Evolutionary conservation across 2,329 filamentous ascomycete genomes (phyloP), one percentile per base, ranked within the genome.

Genomic region (Alternaria brassicicola): DNA sequence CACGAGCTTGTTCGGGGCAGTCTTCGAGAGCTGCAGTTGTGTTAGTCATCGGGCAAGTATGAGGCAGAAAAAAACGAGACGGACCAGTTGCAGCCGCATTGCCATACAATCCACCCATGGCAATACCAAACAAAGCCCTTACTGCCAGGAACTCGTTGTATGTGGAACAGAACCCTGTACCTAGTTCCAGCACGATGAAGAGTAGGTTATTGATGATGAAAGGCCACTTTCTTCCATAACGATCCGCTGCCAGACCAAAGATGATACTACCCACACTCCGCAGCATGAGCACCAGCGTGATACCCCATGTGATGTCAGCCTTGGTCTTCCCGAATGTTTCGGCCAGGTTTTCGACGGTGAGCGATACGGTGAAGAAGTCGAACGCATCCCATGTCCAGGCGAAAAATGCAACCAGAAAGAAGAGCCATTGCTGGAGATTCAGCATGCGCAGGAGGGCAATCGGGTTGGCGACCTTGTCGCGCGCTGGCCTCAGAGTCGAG

Each of bases 51-150:
- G 35, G 3, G 1, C 9, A 12, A 15, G 33, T 1, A 1, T 12
- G 4, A n/a, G 6, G 9, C 9, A 2, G 12, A 2, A n/a, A 2
- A n/a, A 46, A n/a, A 10, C 7, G 13, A 42, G 33, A 57, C 65
- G 55, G 30, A 73, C 71, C 72, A 3, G 85, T 88, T 0, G 86
- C 85, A 9, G 86, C 85, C 10, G 83, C 84, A 64, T 87, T 87
- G 3, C 86, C 86, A 65, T 87, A 87, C 10, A 88, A 70, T 47
- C 86, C 86, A 19, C 86, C 86, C 86, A 88, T 88, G 6, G 86
- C 86, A 67, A 88, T 84, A 19, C 86, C 86, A 63, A 86, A 88
- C 4, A 88, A 75, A 0, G 86, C 84, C 15, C 86, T 80, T 45
- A 86, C 84, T 2, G 79, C 86, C 31, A 88, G 74, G 65, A 88